A percentile compares a stretch with the other conserved stretches of the same genome.
Conservation (phyloP, 306 rosid genomes). For the Amphicarpaea edgeworthii region DNA sequence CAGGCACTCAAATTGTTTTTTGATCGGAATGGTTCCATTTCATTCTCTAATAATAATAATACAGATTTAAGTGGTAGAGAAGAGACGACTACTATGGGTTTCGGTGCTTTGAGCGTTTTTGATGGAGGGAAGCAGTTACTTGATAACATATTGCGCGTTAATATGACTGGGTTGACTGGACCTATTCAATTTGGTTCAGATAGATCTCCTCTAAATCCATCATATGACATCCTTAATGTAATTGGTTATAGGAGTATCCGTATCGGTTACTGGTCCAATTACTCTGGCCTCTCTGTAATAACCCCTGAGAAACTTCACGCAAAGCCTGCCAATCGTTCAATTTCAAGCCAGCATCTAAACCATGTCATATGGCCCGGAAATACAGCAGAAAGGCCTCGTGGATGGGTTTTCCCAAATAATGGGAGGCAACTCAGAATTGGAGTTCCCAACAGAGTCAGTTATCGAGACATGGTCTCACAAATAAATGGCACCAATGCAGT, state of each 20-base stretch:
- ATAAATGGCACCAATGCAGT: constrained; percentile 54
- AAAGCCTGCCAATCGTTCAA: constrained; percentile 59
- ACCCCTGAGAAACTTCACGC: constrained; percentile 65
- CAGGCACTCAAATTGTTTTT: constrained; percentile 65
- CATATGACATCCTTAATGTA: constrained; percentile 74
- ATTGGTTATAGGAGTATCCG: constrained; percentile 64
- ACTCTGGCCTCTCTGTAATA: constrained; percentile 69
- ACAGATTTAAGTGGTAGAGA: constrained; percentile 43
- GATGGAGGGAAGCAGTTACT: constrained; percentile 70
- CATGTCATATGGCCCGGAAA: constrained; percentile 76
- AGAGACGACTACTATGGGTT: constrained; percentile 57
- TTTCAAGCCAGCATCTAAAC: constrained; percentile 56
- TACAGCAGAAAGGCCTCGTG: constrained; percentile 69
- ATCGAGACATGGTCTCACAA: constrained; percentile 59
- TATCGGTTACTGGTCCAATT: constrained; percentile 84
- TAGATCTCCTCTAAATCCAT: constrained; percentile 62
- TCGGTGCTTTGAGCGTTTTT: constrained; percentile 67
- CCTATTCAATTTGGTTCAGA: constrained; percentile 56
- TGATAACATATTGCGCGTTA: constrained; percentile 54
- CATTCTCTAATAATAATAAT: constrained; percentile 72
- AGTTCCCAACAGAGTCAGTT: constrained; percentile 72
- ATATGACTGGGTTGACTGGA: constrained; percentile 78
- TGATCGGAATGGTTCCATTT: constrained; percentile 59
- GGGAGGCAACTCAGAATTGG: constrained; percentile 77
- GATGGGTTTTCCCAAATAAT: constrained; percentile 82